Conservation (phyloP, 768 basidiomycete genomes). For the Dacryopinax spathularia region DNA sequence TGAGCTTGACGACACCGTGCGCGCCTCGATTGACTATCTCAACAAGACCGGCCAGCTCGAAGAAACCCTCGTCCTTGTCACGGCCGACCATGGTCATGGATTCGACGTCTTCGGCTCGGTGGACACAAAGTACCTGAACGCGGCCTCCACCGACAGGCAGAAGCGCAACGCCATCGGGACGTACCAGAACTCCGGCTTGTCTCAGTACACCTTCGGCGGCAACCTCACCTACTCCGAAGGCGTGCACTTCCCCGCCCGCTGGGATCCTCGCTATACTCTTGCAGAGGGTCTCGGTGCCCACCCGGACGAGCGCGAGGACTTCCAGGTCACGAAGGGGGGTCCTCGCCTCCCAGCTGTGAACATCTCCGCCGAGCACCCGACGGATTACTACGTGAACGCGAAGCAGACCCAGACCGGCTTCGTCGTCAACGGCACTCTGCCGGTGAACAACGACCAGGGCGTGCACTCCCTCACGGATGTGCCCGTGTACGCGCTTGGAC, state of each 20-base stretch:
- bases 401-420: slow-evolving; percentile 23
- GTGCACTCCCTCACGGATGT: slow-evolving; percentile 27
- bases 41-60: slow-evolving; percentile 24
- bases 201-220: slow-evolving; percentile 23
- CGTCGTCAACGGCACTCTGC: slow-evolving; percentile 24
- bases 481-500: slow-evolving; percentile 23
- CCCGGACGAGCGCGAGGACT: slow-evolving; percentile 21
- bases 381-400: slow-evolving; percentile 21
- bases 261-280: slow-evolving; percentile 27
- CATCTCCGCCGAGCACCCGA: slow-evolving; percentile 8
- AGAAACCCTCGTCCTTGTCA: slow-evolving; percentile 26
- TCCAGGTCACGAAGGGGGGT: slow-evolving; percentile 13
- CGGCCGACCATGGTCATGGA: slow-evolving; percentile 23
- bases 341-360: slow-evolving; percentile 20
- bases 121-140: slow-evolving; percentile 23
- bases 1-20: slow-evolving; percentile 27
- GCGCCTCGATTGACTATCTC: slow-evolving; percentile 22
- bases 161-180: slow-evolving; percentile 26
- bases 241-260: slow-evolving; percentile 25
- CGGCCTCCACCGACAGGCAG: slow-evolving; percentile 17
- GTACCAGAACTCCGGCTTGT: slow-evolving; percentile 23
- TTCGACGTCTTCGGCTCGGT: slow-evolving; percentile 23
- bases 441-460: slow-evolving; percentile 19
- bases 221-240: slow-evolving; percentile 21
- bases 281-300: slow-evolving; percentile 17